phyloP scores from a whole-genome alignment of 1,139 yeast genomes.

The Sugiyamaella neomexicana region DNA sequence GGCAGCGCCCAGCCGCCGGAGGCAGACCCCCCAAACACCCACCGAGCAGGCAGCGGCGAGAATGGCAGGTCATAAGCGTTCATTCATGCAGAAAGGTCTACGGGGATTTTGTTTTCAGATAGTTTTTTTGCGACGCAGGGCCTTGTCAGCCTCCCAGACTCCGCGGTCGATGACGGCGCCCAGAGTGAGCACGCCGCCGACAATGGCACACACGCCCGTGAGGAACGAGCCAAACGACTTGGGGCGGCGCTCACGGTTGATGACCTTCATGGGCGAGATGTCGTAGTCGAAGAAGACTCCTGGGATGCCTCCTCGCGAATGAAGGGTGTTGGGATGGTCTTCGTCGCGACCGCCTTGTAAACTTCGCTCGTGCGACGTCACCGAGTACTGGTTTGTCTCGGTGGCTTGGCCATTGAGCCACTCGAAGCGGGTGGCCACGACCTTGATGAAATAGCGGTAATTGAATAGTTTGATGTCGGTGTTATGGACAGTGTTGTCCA shows the following conservation, averaged over 20 bases:
- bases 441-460: constrained; percentile 78
- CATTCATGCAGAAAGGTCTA: constrained; percentile 6
- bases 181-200: constrained; percentile 92
- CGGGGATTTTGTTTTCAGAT: constrained; percentile 1
- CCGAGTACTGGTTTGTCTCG: constrained; percentile 92
- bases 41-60: background rate
- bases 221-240: constrained; percentile 85
- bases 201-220: constrained; percentile 79
- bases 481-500: constrained; percentile 54
- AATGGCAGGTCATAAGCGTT: background rate
- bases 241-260: constrained; percentile 75
- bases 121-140: constrained; percentile 67
- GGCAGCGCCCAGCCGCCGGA: background rate
- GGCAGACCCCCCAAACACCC: background rate
- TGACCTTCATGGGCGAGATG: constrained; percentile 88
- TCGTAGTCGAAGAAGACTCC: constrained; percentile 88
- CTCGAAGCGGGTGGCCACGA: constrained; percentile 87
- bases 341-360: constrained; percentile 82
- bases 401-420: constrained; percentile 52
- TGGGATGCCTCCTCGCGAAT: constrained; percentile 85
- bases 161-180: constrained; percentile 87
- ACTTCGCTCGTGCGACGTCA: constrained; percentile 88
- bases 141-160: constrained; percentile 86
- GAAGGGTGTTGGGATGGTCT: constrained; percentile 86
- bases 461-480: constrained; percentile 60